phyloP scores from a whole-genome alignment of 768 basidiomycete genomes.

The Kwoniella mangroviensis region DNA sequence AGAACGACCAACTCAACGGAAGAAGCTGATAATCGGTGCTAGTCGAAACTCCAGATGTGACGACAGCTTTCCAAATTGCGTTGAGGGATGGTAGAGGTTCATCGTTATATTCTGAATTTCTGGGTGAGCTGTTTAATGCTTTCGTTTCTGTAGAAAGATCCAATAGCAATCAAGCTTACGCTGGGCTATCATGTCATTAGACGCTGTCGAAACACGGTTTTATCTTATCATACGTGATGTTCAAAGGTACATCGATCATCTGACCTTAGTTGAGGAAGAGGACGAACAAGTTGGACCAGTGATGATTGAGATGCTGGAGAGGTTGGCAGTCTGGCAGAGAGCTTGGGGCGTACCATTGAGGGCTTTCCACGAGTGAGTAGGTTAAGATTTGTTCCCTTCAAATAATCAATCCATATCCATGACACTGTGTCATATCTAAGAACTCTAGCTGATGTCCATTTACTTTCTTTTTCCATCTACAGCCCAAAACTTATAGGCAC shows the following conservation, averaged over 20 bases:
- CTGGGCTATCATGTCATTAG: constrained; percentile 15
- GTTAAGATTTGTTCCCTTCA: too few species aligned
- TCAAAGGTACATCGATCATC: constrained; percentile 35
- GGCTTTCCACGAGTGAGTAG: constrained; percentile 42
- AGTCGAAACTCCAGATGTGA: constrained; percentile 44
- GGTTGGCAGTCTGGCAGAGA: constrained; percentile 48
- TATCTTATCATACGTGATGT: constrained; percentile 45
- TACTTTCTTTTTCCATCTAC: background rate
- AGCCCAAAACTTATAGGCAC: constrained; percentile 38
- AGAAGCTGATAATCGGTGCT: background rate
- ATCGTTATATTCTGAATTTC: constrained; percentile 38
- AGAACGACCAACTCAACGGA: too few species aligned
- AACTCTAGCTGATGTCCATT: background rate
- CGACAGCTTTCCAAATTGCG: constrained; percentile 27
- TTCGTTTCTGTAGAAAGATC: background rate
- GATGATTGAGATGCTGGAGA: constrained; percentile 48
- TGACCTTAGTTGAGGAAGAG: constrained; percentile 19
- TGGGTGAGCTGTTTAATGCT: constrained; percentile 25
- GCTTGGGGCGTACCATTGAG: constrained; percentile 49
- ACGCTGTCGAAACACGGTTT: constrained; percentile 42
- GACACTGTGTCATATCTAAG: background rate
- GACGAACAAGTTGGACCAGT: constrained; percentile 22
- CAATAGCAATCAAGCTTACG: background rate
- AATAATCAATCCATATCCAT: background rate
- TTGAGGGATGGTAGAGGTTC: constrained; percentile 12